Conservation (phyloP, 176 grass and related monocot genomes). For the Raddia guianensis region DNA sequence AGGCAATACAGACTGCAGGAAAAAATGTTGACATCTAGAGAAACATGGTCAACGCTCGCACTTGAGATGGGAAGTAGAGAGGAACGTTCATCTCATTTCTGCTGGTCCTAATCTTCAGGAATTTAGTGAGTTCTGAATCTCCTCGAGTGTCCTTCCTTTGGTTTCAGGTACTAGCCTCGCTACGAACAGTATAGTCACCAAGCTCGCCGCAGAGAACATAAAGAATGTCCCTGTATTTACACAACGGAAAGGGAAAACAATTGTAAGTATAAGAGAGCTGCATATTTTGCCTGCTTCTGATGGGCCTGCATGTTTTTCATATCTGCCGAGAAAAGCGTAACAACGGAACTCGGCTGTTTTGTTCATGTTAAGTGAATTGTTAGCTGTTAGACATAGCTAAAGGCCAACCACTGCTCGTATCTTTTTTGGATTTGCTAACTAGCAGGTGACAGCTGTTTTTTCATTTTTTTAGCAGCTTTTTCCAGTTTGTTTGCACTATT, state of each 20-base stretch:
- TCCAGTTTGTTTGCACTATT: too few relatives aligned
- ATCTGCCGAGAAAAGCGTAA: not conserved
- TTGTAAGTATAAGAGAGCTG: slow-evolving; percentile 2
- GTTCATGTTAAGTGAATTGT: not conserved
- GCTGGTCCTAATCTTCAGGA: slow-evolving; percentile 36
- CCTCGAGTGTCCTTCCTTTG: slow-evolving; percentile 78
- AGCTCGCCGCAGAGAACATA: slow-evolving; percentile 66
- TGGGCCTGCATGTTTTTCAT: too few relatives aligned
- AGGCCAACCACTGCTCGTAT: not conserved
- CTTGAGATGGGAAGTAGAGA: not conserved
- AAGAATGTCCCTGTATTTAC: slow-evolving; percentile 70
- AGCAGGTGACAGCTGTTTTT: too few relatives aligned
- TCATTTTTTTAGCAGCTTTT: too few relatives aligned
- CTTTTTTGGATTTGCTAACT: too few relatives aligned
- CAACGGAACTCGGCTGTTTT: not conserved
- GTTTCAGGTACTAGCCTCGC: slow-evolving; percentile 72
- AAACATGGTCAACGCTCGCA: not conserved
- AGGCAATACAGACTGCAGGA: not conserved
- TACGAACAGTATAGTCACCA: slow-evolving; percentile 64
- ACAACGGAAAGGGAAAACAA: not conserved
- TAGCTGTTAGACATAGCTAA: not conserved
- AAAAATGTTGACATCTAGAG: not conserved
- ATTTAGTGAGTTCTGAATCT: slow-evolving; percentile 67
- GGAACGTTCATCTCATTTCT: not conserved
- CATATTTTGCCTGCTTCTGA: not conserved